Base-by-base conservation (phyloP, 176 grass and related monocot genomes). In the Triticum timopheevii region DNA sequence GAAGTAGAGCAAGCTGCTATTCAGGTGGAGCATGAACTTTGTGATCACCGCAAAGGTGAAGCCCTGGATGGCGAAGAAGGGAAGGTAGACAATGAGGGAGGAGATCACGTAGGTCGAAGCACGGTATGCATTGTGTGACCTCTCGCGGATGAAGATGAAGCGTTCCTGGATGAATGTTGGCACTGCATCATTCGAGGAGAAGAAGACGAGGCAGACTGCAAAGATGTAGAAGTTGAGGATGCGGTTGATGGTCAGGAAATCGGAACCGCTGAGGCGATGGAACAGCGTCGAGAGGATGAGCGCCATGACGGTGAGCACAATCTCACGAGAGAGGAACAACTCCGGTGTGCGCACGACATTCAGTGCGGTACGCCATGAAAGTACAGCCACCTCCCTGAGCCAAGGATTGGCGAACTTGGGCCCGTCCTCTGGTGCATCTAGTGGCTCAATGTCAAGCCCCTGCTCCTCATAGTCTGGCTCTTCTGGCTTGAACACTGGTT, bases 91-190 rank as follows among this genome's bases (percentile, higher is more conserved):
- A 56, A 98, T 88, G n/a, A 91, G 88, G 62, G 89, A 88, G 39
- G 96, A 90, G 49, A 98, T 56, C 15, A 98, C 93, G 35, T 96
- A 96, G 72, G 96, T 93, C 13, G 96, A 98, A 13, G 88, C 84
- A 30, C 93, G 88, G 76, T 98, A 98, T n/a, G 93, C 90, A 36
- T 96, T 94, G 92, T 94, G 90, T 15, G 96, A 89, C 23, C 86
- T 91, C 75, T 98, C 96, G 13, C 93, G 82, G 74, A 94, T 93
- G 76, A 96, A 96, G 65, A 98, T 98, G 94, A 89, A 92, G 28
- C 92, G 93, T 85, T 98, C 96, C 16, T 94, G 87, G 72, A 98
- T 86, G 85, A 98, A 98, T 7, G 91, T 93, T 0, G 90, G 96
- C 16, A 98, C 88, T 8, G 92, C 92, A 6, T 94, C 93, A n/a